Conservation (phyloP, 2,329 filamentous ascomycete species). For the Geosmithia flava region DNA sequence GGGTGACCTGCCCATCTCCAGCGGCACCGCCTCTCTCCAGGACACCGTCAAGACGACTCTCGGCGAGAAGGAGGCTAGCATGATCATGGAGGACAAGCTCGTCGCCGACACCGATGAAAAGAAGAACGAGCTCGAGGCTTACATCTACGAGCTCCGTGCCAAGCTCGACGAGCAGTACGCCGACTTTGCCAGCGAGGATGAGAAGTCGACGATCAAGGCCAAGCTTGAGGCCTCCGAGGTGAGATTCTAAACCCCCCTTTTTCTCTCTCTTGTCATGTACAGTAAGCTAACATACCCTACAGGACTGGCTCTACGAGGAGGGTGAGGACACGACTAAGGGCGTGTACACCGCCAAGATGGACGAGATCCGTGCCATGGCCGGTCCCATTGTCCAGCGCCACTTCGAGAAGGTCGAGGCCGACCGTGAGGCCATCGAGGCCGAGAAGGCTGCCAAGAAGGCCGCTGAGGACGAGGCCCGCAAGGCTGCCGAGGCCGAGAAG, state of each 20-base stretch:
- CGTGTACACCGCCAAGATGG: conserved; percentile 87
- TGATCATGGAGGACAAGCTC: conserved; percentile 98
- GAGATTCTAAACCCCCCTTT: conserved; percentile 22
- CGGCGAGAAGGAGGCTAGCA: conserved; percentile 71
- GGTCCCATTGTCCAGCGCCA: conserved; percentile 89
- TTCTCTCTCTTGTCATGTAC: not conserved
- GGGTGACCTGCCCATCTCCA: conserved; percentile 80
- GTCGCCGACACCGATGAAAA: conserved; percentile 97
- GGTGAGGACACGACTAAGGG: conserved; percentile 92
- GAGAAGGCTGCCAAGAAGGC: conserved; percentile 66
- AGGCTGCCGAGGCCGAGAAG: conserved; percentile 39
- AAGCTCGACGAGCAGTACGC: conserved; percentile 89
- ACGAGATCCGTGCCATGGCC: conserved; percentile 83
- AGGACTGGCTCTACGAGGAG: conserved; percentile 99
- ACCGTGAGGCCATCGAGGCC: conserved; percentile 69
- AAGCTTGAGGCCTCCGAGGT: conserved; percentile 84
- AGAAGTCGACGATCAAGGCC: conserved; percentile 75
- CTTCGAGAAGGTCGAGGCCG: conserved; percentile 85
- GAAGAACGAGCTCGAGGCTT: conserved; percentile 98
- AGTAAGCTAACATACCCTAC: conserved; percentile 1
- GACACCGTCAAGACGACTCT: conserved; percentile 50
- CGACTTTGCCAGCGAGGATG: conserved; percentile 79
- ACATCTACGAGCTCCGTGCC: conserved; percentile 92
- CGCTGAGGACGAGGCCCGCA: conserved; percentile 41
- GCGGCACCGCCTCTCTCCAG: conserved; percentile 74